These are phyloP conservation scores for Carex arenaria DNA, from an alignment of 202 grass and related monocot genomes.

Conservation along the genomic window DNA sequence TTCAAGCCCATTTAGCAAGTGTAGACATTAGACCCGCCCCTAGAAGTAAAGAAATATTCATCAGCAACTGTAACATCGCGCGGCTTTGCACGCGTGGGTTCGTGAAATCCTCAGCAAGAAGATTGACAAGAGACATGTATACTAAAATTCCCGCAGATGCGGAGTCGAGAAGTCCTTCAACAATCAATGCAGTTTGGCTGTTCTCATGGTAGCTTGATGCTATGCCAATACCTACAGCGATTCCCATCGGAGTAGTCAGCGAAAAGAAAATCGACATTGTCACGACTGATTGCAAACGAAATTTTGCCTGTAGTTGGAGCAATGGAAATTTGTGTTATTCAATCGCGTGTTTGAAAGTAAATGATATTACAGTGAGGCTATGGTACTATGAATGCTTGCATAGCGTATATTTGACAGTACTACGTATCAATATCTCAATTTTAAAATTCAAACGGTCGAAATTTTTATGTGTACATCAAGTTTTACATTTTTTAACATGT, in stretches of 20 bases:
- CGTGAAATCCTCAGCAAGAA: conserved; percentile 77
- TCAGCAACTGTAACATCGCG: conserved; percentile 31
- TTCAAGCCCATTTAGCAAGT: conserved; percentile 54
- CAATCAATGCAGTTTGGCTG: conserved; percentile 44
- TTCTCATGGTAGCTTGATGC: conserved; percentile 54
- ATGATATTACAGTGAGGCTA: background rate
- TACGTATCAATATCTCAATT: no score
- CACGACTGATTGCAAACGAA: conserved; percentile 18
- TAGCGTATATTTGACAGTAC: no score
- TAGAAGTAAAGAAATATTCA: conserved; percentile 39
- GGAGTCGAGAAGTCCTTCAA: conserved; percentile 44
- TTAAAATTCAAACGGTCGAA: no score
- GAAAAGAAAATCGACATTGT: conserved; percentile 66
- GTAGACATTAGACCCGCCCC: conserved; percentile 52
- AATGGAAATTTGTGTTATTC: background rate
- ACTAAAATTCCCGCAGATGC: conserved; percentile 46
- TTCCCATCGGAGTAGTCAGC: conserved; percentile 49
- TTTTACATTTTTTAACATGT: no score
- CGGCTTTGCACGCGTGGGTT: conserved; percentile 50
- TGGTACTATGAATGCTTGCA: no score
- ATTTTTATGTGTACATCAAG: no score
- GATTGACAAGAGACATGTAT: conserved; percentile 80
- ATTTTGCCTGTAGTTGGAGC: conserved; percentile 38
- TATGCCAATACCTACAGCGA: conserved; percentile 56
- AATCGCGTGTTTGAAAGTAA: background rate